A percentile compares a stretch with the other conserved stretches of the same genome.
These are phyloP conservation scores for Vitis hybrid DNA, from an alignment of 177 flowering plant species.

Conservation along the genomic window DNA sequence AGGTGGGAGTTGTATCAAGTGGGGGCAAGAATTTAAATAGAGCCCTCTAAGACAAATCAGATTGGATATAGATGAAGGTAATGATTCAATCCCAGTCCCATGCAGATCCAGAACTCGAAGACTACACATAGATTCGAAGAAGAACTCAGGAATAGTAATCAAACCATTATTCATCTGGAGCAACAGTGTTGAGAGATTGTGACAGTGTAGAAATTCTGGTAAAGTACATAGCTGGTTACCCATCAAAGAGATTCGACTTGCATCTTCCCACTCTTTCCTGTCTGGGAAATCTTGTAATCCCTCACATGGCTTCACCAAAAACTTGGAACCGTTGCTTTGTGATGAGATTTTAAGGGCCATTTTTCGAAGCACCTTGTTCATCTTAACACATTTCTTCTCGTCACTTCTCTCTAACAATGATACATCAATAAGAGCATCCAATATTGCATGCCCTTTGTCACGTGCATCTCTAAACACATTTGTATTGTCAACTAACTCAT, in stretches of 20 bases:
- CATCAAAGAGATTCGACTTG: slow-evolving; percentile 14
- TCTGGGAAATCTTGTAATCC: background rate
- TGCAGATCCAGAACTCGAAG: slow-evolving; percentile 19
- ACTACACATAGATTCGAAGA: slow-evolving; percentile 10
- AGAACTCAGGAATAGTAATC: slow-evolving; percentile 3
- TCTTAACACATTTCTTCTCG: slow-evolving; percentile 1
- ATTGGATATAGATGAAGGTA: slow-evolving; percentile 16
- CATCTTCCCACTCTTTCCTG: slow-evolving; percentile 9
- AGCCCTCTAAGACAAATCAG: slow-evolving; percentile 12
- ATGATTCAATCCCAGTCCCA: slow-evolving; percentile 5
- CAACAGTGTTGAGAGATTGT: slow-evolving; percentile 15
- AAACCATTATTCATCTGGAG: slow-evolving; percentile 12
- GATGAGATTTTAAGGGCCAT: slow-evolving; percentile 7
- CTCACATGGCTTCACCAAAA: background rate
- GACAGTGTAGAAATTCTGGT: slow-evolving; percentile 8
- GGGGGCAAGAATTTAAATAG: slow-evolving; percentile 11
- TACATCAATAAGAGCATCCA: slow-evolving; percentile 8
- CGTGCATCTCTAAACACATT: slow-evolving; percentile 1
- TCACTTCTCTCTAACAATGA: slow-evolving; percentile 12
- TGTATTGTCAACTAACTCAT: background rate
- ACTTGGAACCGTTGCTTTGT: background rate
- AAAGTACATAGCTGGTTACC: slow-evolving; percentile 6
- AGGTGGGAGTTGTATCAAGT: slow-evolving; percentile 7
- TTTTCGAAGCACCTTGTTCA: slow-evolving; percentile 12
- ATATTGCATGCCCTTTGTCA: slow-evolving; percentile 1